Evolutionary conservation across 768 basidiomycete genomes (phyloP), one percentile per base, ranked within the genome.

Genomic region (Sarcodon sp.): DNA sequence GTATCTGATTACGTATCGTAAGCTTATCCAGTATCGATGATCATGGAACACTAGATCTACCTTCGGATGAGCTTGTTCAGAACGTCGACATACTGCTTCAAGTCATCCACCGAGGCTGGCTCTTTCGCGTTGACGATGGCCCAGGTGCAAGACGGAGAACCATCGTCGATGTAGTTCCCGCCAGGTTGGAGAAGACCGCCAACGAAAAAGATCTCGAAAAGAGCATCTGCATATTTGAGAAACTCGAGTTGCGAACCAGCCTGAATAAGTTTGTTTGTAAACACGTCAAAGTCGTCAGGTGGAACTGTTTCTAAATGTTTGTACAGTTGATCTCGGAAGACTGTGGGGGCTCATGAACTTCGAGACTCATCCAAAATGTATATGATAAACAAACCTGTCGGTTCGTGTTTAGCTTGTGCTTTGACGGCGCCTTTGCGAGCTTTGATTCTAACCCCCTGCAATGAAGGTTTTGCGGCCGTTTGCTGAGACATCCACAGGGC

Each of bases 151-250:
- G 79, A 71, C 31, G 88, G 85, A 16, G 85, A 82, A 44, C 80
- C 81, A 52, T 91, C 88, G 50, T 96, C 91, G 66, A 97, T 58
- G 67, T 87, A 92, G 58, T 72, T 79, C 51, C 94, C 94, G 46
- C 94, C 94, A 15, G 94, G 96, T 66, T 97, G 93, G 57, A 99
- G 80, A 53, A 99, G 83, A 37, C 91, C 90, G 44, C 94, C 94
- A 60, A 92, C 85, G 59, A 99, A 78, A 62, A 97, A 76, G 70
- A 96, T 79, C 69, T 99, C 93, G 67, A 96, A 98, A 58, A 98
- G 82, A 48, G 84, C 76, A 58, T 96, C 92, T 67, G 90, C 87
- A 82, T 98, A 97, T 71, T 96, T 96, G 66, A 93, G 80, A 60
- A 80, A 84, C 68, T 99, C 96, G 64, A 99, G 85, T 44, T 87